Percentiles rank a stretch among this genome's conserved stretches.
Evolutionary conservation across 192 early-diverging fungal genomes (phyloP).

Genomic region (Gamsiella multidivaricata): DNA sequence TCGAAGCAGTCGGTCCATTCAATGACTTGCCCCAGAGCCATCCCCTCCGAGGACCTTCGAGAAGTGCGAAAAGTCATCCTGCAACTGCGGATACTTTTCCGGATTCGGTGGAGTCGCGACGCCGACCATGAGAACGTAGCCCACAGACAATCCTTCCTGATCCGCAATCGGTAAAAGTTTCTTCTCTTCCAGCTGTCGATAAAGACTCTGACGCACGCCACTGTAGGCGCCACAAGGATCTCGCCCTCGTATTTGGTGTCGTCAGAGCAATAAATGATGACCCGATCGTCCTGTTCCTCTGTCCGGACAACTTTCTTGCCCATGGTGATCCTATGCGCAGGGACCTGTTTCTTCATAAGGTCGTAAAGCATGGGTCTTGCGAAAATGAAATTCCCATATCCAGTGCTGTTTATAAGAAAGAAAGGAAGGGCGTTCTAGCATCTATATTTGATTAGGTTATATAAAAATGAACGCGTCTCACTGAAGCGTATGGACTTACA

Average conservation of each 20-base stretch:
- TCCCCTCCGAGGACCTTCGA: neutral
- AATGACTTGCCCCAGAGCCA: neutral
- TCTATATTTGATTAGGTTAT: neutral
- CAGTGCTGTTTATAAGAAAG: conserved; percentile 5
- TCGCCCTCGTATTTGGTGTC: conserved; percentile 2
- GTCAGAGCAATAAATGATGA: conserved; percentile 17
- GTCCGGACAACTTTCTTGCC: conserved; percentile 4
- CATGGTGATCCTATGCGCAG: conserved; percentile 13
- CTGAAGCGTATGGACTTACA: no score
- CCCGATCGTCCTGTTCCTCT: conserved; percentile 9
- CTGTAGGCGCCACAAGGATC: conserved; percentile 38
- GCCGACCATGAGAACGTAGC: conserved; percentile 17
- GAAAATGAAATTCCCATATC: conserved; percentile 19
- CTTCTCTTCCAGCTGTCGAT: conserved; percentile 3
- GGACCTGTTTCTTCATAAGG: conserved; percentile 14
- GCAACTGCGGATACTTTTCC: conserved; percentile 21
- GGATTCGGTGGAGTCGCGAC: conserved; percentile 1
- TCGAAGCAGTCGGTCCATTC: neutral
- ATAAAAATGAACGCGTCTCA: neutral
- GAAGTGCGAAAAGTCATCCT: conserved; percentile 4
- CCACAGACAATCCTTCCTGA: conserved; percentile 1
- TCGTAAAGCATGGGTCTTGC: conserved; percentile 24
- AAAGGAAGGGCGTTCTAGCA: neutral
- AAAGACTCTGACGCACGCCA: conserved; percentile 24
- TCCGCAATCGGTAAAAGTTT: conserved; percentile 8